Conservation (phyloP, 2,329 filamentous ascomycete genomes). For the Sporothrix inflata region DNA sequence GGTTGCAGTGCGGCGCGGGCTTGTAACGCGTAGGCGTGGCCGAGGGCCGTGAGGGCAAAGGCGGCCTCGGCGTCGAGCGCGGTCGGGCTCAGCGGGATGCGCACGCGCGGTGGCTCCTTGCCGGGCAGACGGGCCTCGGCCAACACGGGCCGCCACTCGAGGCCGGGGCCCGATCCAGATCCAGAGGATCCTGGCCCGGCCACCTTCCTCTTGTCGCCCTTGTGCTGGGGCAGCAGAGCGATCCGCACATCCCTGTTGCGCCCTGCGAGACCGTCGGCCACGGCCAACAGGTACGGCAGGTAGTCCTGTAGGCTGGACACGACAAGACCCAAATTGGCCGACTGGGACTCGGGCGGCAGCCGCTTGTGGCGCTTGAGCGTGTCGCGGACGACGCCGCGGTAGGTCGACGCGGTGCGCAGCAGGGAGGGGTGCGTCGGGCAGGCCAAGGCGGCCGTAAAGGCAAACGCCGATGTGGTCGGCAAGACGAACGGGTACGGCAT, state of each 20-base stretch:
- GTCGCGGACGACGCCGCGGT: conserved; percentile 80
- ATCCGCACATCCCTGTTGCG: neutral
- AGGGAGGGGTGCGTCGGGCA: conserved; percentile 88
- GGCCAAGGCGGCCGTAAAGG: conserved; percentile 75
- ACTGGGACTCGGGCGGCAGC: conserved; percentile 71
- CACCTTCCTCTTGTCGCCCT: neutral
- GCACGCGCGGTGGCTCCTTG: conserved; percentile 64
- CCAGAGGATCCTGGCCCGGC: neutral
- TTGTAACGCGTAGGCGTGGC: conserved; percentile 71
- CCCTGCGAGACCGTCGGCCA: conserved; percentile 67
- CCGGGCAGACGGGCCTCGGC: conserved; percentile 63
- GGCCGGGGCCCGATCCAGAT: neutral
- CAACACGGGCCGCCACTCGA: conserved; percentile 86
- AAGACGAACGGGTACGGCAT: conserved; percentile 93
- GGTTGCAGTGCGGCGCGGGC: conserved; percentile 73
- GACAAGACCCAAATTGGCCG: conserved; percentile 70
- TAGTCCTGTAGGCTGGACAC: conserved; percentile 74
- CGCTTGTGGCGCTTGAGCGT: conserved; percentile 88
- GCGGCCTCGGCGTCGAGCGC: conserved; percentile 77
- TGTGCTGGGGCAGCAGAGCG: conserved; percentile 45
- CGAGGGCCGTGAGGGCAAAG: conserved; percentile 77
- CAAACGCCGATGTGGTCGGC: conserved; percentile 86
- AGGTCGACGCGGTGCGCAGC: conserved; percentile 77
- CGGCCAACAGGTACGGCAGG: conserved; percentile 78
- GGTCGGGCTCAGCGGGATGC: conserved; percentile 54